These are phyloP conservation scores for Solanum raphanifolium DNA, from an alignment of 257 asterid genomes.

Conservation along the genomic window DNA sequence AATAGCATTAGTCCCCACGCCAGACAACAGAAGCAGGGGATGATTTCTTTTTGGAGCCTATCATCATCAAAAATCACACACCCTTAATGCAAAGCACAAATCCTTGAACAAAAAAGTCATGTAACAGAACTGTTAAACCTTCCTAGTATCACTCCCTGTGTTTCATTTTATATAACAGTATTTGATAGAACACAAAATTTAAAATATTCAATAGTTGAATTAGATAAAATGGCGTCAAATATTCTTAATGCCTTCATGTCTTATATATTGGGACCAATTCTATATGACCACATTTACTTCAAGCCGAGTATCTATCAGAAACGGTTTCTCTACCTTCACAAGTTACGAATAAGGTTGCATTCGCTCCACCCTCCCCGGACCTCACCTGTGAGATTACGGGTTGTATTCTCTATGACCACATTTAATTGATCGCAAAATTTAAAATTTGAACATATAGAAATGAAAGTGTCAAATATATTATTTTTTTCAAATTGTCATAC, in stretches of 20 bases:
- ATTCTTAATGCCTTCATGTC: neutral
- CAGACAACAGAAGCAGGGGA: slow-evolving; percentile 83
- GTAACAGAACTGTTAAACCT: neutral
- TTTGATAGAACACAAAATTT: neutral
- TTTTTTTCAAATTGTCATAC: neutral
- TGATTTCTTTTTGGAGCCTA: slow-evolving; percentile 86
- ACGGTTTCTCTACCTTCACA: neutral
- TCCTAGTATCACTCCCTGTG: neutral
- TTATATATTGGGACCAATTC: neutral
- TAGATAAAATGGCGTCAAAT: neutral
- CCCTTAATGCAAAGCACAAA: neutral
- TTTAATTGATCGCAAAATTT: neutral
- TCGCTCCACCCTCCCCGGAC: neutral
- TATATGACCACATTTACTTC: neutral
- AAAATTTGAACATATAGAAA: neutral
- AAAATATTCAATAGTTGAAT: neutral
- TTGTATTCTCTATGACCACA: neutral
- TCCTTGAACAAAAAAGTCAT: neutral
- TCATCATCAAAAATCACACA: neutral
- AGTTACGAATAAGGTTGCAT: neutral
- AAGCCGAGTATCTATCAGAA: neutral
- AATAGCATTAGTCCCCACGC: slow-evolving; percentile 94
- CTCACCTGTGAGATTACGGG: neutral
- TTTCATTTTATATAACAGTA: neutral
- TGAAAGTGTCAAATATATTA: neutral